These are phyloP conservation scores for Raddia guianensis DNA, from an alignment of 176 grass and related monocot genomes.

Conservation along the genomic window DNA sequence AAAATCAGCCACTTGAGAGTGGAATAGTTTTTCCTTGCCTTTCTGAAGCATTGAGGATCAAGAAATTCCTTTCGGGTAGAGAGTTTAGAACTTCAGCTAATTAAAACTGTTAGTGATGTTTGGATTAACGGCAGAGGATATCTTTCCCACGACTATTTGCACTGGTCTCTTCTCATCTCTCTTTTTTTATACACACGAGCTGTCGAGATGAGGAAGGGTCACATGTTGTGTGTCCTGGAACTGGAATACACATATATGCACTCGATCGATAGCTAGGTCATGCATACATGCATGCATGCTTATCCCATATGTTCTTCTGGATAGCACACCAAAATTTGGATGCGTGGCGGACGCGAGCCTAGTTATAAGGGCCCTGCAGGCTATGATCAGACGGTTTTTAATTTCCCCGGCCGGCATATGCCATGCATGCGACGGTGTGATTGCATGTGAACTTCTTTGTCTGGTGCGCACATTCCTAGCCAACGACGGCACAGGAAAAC, in stretches of 20 bases:
- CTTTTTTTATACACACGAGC: background rate
- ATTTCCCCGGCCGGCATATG: slow-evolving; percentile 20
- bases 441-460: slow-evolving; percentile 48
- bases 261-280: background rate
- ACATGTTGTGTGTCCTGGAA: slow-evolving; percentile 42
- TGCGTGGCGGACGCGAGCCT: background rate
- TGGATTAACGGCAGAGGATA: slow-evolving; percentile 11
- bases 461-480: slow-evolving; percentile 46
- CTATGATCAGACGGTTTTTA: background rate
- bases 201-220: background rate
- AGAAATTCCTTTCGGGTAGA: background rate
- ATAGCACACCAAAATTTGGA: background rate
- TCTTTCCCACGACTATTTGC: background rate
- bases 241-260: background rate
- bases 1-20: background rate
- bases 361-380: background rate
- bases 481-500: background rate
- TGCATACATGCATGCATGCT: no score
- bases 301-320: background rate
- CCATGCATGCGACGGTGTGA: slow-evolving; percentile 33
- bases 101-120: background rate
- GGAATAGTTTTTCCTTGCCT: background rate
- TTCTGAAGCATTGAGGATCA: background rate
- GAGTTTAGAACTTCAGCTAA: background rate
- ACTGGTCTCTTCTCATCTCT: slow-evolving; percentile 3